These are phyloP conservation scores for Ophiosphaerella korrae DNA, from an alignment of 2,329 filamentous ascomycete genomes.

Conservation along the genomic window DNA sequence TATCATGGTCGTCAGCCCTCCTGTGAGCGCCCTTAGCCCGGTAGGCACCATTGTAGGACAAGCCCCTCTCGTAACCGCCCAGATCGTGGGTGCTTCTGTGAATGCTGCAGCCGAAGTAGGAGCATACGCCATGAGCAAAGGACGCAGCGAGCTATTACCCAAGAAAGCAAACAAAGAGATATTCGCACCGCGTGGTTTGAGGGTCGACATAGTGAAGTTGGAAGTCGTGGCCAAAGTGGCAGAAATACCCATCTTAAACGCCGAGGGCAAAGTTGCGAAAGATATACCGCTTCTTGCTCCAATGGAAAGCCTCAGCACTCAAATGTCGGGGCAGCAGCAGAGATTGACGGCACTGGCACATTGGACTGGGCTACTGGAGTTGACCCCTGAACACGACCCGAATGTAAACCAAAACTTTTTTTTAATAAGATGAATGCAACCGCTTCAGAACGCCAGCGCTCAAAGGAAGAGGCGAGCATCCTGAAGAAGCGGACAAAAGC, in stretches of 20 bases:
- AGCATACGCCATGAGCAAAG: conserved; percentile 1
- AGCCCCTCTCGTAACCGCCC: conserved; percentile 2
- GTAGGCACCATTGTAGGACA: conserved; percentile 3
- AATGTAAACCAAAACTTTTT: background rate
- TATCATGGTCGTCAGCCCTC: conserved; percentile 4
- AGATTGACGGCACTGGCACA: conserved; percentile 1
- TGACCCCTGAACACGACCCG: background rate
- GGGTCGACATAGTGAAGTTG: conserved; percentile 4
- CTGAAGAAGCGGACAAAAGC: conserved; percentile 3
- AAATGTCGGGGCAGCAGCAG: background rate
- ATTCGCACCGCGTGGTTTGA: conserved; percentile 3
- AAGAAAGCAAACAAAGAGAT: conserved; percentile 3
- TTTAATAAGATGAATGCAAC: background rate
- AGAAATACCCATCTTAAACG: conserved; percentile 3
- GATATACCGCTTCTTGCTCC: background rate
- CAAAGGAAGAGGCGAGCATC: conserved; percentile 1
- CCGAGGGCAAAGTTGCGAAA: conserved; percentile 2
- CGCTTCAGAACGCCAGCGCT: conserved; percentile 4
- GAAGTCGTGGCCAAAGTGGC: conserved; percentile 5
- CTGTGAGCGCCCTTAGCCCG: background rate
- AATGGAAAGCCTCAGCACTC: background rate
- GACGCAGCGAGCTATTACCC: conserved; percentile 1
- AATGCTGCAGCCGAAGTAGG: background rate
- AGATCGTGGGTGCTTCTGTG: conserved; percentile 1
- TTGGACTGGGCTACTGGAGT: conserved; percentile 1